These are phyloP conservation scores for Diutina catenulata DNA, from an alignment of 1,139 yeast genomes.

Conservation along the genomic window DNA sequence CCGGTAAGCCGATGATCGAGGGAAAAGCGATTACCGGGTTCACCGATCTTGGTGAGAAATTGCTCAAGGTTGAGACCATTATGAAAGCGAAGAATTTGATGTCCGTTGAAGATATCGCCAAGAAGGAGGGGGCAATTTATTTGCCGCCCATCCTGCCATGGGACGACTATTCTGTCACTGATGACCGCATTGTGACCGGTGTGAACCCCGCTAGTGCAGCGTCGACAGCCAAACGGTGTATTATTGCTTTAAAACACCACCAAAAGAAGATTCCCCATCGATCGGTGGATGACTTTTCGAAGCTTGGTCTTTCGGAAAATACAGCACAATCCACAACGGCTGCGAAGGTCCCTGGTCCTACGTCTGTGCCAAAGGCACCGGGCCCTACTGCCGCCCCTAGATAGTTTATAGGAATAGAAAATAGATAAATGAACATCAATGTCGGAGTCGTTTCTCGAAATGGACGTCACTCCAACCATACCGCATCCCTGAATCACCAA, in stretches of 20 bases:
- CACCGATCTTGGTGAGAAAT: slow-evolving; percentile 41
- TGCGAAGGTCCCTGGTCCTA: too few species aligned
- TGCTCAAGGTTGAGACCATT: slow-evolving; percentile 22
- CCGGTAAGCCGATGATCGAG: slow-evolving; percentile 26
- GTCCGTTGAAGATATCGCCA: slow-evolving; percentile 24
- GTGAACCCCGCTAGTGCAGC: slow-evolving; percentile 31
- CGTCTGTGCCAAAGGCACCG: too few species aligned
- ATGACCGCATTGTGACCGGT: slow-evolving; percentile 49
- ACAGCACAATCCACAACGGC: too few species aligned
- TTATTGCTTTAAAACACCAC: slow-evolving; percentile 1
- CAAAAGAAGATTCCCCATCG: slow-evolving; percentile 3
- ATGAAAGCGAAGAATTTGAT: slow-evolving; percentile 22
- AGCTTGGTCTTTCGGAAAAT: too few species aligned
- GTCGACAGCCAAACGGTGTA: slow-evolving; percentile 4
- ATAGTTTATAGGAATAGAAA: too few species aligned
- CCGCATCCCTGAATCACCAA: too few species aligned
- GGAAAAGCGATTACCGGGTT: slow-evolving; percentile 52
- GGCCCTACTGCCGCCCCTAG: too few species aligned
- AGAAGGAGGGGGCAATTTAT: slow-evolving; percentile 30
- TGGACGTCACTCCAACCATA: too few species aligned
- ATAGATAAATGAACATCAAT: too few species aligned
- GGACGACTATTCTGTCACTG: slow-evolving; percentile 37
- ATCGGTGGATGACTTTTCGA: background rate
- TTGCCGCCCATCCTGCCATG: slow-evolving; percentile 38
- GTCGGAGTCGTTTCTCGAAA: too few species aligned